Evolutionary conservation across 306 rosid species (phyloP).

Genomic region (Delonix regia): DNA sequence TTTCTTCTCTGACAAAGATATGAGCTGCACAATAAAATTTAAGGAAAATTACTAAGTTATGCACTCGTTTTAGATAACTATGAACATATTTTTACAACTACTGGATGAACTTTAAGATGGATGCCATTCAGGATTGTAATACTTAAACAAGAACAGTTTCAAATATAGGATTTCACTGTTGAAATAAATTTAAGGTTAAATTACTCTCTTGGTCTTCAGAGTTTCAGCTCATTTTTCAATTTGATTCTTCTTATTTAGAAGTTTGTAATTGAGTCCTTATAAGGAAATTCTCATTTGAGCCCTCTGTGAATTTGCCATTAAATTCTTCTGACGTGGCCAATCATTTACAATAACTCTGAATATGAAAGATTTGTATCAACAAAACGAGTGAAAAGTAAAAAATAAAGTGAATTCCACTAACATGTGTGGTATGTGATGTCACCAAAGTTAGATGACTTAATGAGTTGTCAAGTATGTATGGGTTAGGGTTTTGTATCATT

Average conservation of each 20-base stretch:
- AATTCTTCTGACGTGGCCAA: too few species aligned
- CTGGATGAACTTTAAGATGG: neutral
- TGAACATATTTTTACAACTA: neutral
- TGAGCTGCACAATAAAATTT: constrained; percentile 63
- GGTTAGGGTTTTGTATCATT: too few species aligned
- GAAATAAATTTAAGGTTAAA: neutral
- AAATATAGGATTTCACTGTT: neutral
- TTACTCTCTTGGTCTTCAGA: neutral
- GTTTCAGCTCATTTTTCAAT: neutral
- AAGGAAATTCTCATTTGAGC: neutral
- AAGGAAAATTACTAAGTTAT: constrained; percentile 34
- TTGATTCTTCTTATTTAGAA: neutral
- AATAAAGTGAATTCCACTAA: too few species aligned
- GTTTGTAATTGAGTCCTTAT: neutral
- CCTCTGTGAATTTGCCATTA: neutral
- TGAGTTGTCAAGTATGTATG: neutral
- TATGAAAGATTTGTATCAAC: neutral
- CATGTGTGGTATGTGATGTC: neutral
- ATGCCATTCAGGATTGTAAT: neutral
- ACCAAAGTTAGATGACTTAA: neutral
- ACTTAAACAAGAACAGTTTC: neutral
- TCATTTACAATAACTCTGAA: too few species aligned
- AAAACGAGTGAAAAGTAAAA: neutral
- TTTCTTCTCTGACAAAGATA: constrained; percentile 80
- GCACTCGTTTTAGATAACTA: constrained; percentile 12